Percentiles rank a stretch among this genome's conserved stretches.
phyloP scores from a whole-genome alignment of 805 yeast genomes.

The Hanseniaspora vineae region DNA sequence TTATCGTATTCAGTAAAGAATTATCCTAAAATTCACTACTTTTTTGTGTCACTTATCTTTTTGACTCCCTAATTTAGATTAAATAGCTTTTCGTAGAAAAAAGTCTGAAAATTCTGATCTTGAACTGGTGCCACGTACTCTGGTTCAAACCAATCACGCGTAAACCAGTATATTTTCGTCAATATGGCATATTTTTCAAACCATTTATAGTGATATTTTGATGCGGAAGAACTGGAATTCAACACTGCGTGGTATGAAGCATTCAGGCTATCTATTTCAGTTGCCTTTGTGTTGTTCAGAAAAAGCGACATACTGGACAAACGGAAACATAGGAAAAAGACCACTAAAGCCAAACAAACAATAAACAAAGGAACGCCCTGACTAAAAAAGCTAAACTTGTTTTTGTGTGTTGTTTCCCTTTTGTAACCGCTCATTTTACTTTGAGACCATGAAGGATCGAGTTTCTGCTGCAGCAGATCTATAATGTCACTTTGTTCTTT shows the following conservation, averaged over 20 bases:
- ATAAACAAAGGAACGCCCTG: too few relatives aligned
- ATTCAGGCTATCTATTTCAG: too few relatives aligned
- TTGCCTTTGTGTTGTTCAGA: too few relatives aligned
- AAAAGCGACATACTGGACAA: too few relatives aligned
- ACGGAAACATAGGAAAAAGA: too few relatives aligned
- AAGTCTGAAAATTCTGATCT: background rate
- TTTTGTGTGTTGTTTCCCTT: too few relatives aligned
- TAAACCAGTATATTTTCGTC: constrained; percentile 13
- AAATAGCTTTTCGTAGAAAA: background rate
- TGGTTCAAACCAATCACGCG: constrained; percentile 7
- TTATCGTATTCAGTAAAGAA: too few relatives aligned
- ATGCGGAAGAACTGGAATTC: background rate
- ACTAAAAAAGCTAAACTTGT: too few relatives aligned
- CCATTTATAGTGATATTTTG: constrained; percentile 9
- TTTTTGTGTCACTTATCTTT: background rate
- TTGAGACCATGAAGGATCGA: background rate
- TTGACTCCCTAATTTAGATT: background rate
- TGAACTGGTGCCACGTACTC: background rate
- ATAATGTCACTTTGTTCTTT: background rate
- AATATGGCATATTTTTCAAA: constrained; percentile 13
- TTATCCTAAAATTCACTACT: too few relatives aligned
- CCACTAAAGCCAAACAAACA: too few relatives aligned
- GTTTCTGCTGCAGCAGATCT: background rate
- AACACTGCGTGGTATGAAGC: too few relatives aligned
- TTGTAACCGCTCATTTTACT: background rate